Base-by-base conservation (phyloP, 768 basidiomycete species). In the Leccinellum luteum region DNA sequence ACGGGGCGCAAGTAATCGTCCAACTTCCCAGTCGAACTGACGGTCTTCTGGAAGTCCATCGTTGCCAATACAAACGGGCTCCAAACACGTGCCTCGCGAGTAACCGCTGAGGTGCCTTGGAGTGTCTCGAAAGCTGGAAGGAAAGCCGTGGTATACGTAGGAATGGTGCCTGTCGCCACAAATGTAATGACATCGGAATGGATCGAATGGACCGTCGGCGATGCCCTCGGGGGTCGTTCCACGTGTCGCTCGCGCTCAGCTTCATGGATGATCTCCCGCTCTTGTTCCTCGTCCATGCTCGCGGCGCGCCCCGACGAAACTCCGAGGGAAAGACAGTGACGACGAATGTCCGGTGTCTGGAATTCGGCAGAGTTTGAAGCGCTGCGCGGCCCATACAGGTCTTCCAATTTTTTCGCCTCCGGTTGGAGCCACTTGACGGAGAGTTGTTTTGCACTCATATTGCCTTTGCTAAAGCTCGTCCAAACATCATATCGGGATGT, bases 231-330 rank as follows among this genome's bases (percentile, higher is more conserved):
- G 5, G 78, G 75, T 6, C 78, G 69, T 60, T 78, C 67, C 1
- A 75, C 57, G 53, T 80, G 70, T 10, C 64, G 67, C 56, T 82
- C 80, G 6, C 62, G 65, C 60, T 81, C 79, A 4, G 73, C 66
- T 61, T 83, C 81, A 23, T 78, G 78, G 3, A 64, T 58, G 8
- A 83, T 66, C 55, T 83, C 80, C 25, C 81, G 67, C 53, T 83
- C 82, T 57, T 82, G 81, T 57, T 82, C 81, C 60, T 82, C 79
- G 28, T 75, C 75, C 64, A 78, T 64, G 34, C 54, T 61, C 28
- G 57, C 60, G 38, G 68, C 63, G 1, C 60, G 62, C 0, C 58
- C 41, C 4, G 58, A 54, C 12, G 34, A 30, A 28, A 69, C 19
- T 1, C 66, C 68, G 31, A 68, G 68, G 7, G 55, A 38, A 3